A percentile compares a stretch with the other conserved stretches of the same genome.
These are phyloP conservation scores for Candida insectorum DNA, from an alignment of 805 yeast species.

Conservation along the genomic window DNA sequence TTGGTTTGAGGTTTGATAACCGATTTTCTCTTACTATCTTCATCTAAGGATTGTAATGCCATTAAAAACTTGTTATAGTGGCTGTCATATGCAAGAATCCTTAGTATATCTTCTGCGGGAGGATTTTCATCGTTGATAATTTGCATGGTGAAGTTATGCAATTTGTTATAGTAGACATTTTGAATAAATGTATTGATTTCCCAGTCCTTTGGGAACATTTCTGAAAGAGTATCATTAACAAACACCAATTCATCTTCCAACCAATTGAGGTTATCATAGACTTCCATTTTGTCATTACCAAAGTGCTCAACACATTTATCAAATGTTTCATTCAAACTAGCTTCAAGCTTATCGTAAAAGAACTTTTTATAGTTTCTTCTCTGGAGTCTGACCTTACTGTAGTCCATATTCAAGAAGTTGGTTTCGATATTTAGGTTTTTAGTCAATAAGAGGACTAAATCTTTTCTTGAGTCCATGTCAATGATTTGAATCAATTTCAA, in stretches of 20 bases:
- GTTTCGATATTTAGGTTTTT: slow-evolving; percentile 23
- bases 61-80: slow-evolving; percentile 46
- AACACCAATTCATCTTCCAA: slow-evolving; percentile 73
- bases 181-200: slow-evolving; percentile 59
- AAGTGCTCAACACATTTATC: slow-evolving; percentile 57
- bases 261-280: slow-evolving; percentile 76
- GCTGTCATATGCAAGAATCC: slow-evolving; percentile 74
- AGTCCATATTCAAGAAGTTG: slow-evolving; percentile 18
- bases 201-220: slow-evolving; percentile 74
- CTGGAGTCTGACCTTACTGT: slow-evolving; percentile 26
- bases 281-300: slow-evolving; percentile 47
- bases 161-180: slow-evolving; percentile 61
- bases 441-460: slow-evolving; percentile 46
- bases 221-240: slow-evolving; percentile 55
- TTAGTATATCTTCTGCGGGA: slow-evolving; percentile 70
- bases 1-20: slow-evolving; percentile 33
- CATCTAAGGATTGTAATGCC: slow-evolving; percentile 20
- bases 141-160: slow-evolving; percentile 61
- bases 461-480: slow-evolving; percentile 79
- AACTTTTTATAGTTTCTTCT: slow-evolving; percentile 60
- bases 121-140: slow-evolving; percentile 72
- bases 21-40: slow-evolving; percentile 15
- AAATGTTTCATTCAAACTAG: slow-evolving; percentile 65
- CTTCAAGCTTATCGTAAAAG: slow-evolving; percentile 56
- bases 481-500: slow-evolving; percentile 72